A percentile compares a stretch with the other conserved stretches of the same genome.
Conservation (phyloP, 192 early-diverging fungal species). For the Phlyctochytrium arcticum region DNA sequence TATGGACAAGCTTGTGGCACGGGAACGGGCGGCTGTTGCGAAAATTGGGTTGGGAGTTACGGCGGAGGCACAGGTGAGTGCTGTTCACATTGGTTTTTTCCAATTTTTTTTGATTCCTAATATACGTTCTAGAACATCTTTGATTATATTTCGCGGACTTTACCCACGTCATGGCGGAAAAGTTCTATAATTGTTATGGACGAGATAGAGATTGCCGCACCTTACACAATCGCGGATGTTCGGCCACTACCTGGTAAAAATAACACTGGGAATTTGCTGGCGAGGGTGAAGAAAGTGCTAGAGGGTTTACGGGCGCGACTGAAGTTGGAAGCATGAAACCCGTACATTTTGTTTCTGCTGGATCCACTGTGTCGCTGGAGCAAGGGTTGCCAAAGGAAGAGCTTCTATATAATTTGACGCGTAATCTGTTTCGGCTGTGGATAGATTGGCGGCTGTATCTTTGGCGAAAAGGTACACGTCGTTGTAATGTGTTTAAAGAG, state of each 20-base stretch:
- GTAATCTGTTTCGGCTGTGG: no score
- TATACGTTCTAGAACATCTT: slow-evolving; percentile 33
- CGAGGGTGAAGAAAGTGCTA: slow-evolving; percentile 41
- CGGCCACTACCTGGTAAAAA: slow-evolving; percentile 6
- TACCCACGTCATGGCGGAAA: slow-evolving; percentile 43
- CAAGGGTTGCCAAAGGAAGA: no score
- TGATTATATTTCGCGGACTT: slow-evolving; percentile 48
- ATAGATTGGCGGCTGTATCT: no score
- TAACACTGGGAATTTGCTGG: slow-evolving; percentile 7
- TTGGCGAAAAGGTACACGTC: no score
- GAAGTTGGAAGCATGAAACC: slow-evolving; percentile 2
- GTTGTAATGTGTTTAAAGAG: no score
- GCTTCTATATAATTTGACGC: no score
- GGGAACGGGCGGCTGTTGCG: slow-evolving; percentile 9
- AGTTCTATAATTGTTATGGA: slow-evolving; percentile 46
- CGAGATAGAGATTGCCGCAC: slow-evolving; percentile 42
- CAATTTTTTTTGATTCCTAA: not conserved
- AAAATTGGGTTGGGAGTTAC: slow-evolving; percentile 39
- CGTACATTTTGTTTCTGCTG: no score
- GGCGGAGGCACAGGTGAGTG: slow-evolving; percentile 39
- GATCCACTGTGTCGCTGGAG: no score
- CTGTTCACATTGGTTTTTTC: not conserved
- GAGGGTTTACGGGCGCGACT: slow-evolving; percentile 25
- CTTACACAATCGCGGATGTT: slow-evolving; percentile 36
- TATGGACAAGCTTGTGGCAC: slow-evolving; percentile 21